Evolutionary conservation across 345 rosid species (phyloP).

Genomic region (Luvunga scandens): DNA sequence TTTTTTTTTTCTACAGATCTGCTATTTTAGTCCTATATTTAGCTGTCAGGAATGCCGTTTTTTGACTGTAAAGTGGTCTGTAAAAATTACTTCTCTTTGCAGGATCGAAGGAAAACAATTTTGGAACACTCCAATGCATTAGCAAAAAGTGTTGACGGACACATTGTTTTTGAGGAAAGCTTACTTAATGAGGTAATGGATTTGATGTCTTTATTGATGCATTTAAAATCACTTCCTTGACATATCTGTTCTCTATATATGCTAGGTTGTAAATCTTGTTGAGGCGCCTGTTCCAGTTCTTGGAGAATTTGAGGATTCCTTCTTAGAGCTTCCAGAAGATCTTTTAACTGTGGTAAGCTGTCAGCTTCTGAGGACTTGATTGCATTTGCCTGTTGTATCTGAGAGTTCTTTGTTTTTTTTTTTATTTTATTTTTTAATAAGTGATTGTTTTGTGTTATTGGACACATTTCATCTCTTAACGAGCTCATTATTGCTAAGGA

Average conservation of each 20-base stretch:
- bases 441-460: background rate
- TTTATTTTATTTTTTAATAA: background rate
- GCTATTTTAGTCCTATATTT: slow-evolving; percentile 14
- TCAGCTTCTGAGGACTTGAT: background rate
- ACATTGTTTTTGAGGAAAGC: slow-evolving; percentile 48
- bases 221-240: slow-evolving; percentile 7
- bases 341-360: slow-evolving; percentile 75
- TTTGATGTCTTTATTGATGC: slow-evolving; percentile 15
- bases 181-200: slow-evolving; percentile 72
- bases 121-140: slow-evolving; percentile 55
- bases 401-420: background rate
- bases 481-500: background rate
- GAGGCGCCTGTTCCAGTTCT: slow-evolving; percentile 89
- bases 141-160: slow-evolving; percentile 72
- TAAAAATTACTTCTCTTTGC: slow-evolving; percentile 17
- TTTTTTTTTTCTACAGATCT: slow-evolving; percentile 3
- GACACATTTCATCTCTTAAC: background rate
- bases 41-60: slow-evolving; percentile 4
- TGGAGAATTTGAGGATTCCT: slow-evolving; percentile 80
- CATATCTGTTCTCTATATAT: slow-evolving; percentile 10
- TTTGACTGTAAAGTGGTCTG: slow-evolving; percentile 6
- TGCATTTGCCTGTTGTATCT: background rate
- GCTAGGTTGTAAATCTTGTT: slow-evolving; percentile 91
- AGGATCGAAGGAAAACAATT: slow-evolving; percentile 70
- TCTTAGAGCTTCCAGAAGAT: slow-evolving; percentile 89